Percentiles rank a stretch among this genome's conserved stretches.
Conservation (phyloP, 352 stramenopile genomes). For the Globisporangium heterothallicum region DNA sequence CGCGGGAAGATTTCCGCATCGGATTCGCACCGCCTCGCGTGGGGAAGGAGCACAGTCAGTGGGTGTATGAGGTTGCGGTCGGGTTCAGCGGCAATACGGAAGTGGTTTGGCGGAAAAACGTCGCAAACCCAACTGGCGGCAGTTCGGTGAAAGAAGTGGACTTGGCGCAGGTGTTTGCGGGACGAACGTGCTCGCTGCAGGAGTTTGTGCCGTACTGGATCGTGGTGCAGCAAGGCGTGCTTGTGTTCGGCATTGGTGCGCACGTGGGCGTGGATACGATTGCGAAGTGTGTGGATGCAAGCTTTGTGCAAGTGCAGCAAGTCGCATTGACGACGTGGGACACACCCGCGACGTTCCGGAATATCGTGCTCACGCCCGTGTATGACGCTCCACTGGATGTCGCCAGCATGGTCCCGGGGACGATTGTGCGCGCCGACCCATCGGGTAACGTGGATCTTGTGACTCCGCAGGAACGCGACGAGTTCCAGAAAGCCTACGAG, state of each 20-base stretch:
- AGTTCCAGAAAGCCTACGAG: slow-evolving; percentile 43
- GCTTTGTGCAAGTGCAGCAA: slow-evolving; percentile 32
- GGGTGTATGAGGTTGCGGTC: slow-evolving; percentile 60
- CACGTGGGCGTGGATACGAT: slow-evolving; percentile 55
- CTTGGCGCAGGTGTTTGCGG: slow-evolving; percentile 54
- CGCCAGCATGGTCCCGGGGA: slow-evolving; percentile 29
- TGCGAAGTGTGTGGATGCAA: slow-evolving; percentile 36
- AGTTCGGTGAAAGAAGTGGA: slow-evolving; percentile 41
- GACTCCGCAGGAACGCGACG: slow-evolving; percentile 37
- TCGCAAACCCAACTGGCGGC: slow-evolving; percentile 2
- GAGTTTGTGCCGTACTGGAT: slow-evolving; percentile 74
- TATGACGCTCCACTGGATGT: slow-evolving; percentile 30
- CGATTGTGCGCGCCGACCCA: slow-evolving; percentile 62
- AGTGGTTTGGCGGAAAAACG: slow-evolving; percentile 57
- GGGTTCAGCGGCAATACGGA: slow-evolving; percentile 75
- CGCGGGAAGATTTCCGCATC: slow-evolving; percentile 62
- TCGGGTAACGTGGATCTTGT: slow-evolving; percentile 52
- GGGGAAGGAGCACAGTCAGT: slow-evolving; percentile 22
- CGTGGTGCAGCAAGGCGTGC: slow-evolving; percentile 32
- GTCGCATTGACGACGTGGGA: slow-evolving; percentile 69
- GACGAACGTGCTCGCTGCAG: slow-evolving; percentile 51
- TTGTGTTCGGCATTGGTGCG: slow-evolving; percentile 47
- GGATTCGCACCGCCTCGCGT: slow-evolving; percentile 39
- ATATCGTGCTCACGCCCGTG: slow-evolving; percentile 35
- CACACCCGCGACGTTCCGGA: slow-evolving; percentile 38